Evolutionary conservation across 1,139 yeast genomes (phyloP), one percentile per base, ranked within the genome.

Genomic region (Scheffersomyces stambukii): DNA sequence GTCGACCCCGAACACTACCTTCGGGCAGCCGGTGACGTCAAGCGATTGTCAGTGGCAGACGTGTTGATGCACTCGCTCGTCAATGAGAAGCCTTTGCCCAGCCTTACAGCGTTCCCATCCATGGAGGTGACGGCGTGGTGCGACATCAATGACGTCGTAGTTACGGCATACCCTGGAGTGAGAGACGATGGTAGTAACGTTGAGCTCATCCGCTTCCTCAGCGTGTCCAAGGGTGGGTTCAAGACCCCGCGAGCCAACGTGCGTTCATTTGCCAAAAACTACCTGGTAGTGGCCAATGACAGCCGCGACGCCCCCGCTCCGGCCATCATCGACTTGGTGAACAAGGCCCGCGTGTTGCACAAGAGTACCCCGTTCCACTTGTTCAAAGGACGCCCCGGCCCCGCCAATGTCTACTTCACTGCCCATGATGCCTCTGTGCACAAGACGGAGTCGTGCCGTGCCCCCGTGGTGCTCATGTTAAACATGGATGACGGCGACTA

Each of bases 331-430:
- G 82, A 79, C 29, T 58, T 82, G 24, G 55, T 85, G 6, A 77
- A 82, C 36, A 88, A 88, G 50, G 88, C 96, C 0, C 79, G 76
- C 41, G 77, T 89, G 19, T 60, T 88, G 33, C 77, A 79, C 49
- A 89, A 89, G 46, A 70, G 79, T 3, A 83, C 86, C 30, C 89
- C 96, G 3, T 86, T 89, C 54, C 96, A 89, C 58, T 59, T 89
- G 19, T 89, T 89, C 61, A 77, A 72, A 42, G 23, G 33, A 9
- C 55, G 49, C 3, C 42, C 47, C 7, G 59, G 63, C 26, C 35
- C 35, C 16, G 50, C 77, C 14, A 63, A 70, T 5, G 48, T 81
- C 1, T 88, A 77, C 51, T 78, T 83, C 10, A 79, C 95, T 0
- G 96, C 95, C 1, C 96, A 89, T 47, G 93, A 81, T 41, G 45